These are phyloP conservation scores for Zasmidium cellare DNA, from an alignment of 2,329 filamentous ascomycete genomes.

Conservation along the genomic window DNA sequence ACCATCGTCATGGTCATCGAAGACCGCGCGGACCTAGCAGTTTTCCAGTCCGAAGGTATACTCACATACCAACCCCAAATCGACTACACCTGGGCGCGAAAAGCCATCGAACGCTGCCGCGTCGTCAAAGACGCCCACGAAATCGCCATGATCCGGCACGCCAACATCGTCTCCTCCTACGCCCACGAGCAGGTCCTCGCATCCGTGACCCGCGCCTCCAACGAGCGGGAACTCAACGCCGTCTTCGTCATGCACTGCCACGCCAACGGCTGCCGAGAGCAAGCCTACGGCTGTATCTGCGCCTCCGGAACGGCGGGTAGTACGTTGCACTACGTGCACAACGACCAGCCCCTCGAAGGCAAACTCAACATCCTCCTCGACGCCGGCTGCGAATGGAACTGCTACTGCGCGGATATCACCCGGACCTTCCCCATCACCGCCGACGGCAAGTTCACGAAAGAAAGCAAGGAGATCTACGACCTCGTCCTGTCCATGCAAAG, in stretches of 20 bases:
- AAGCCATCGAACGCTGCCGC: constrained; percentile 75
- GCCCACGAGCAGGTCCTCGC: constrained; percentile 74
- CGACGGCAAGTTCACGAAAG: constrained; percentile 64
- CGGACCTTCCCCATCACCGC: constrained; percentile 76
- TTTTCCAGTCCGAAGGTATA: constrained; percentile 58
- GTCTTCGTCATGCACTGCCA: constrained; percentile 76
- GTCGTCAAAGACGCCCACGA: constrained; percentile 85
- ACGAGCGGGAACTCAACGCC: constrained; percentile 82
- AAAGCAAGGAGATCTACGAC: constrained; percentile 60
- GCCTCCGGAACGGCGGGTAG: constrained; percentile 78
- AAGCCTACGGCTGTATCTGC: constrained; percentile 86
- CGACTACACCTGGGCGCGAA: constrained; percentile 57
- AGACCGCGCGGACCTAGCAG: constrained; percentile 60
- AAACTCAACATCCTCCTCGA: constrained; percentile 83
- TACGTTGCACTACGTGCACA: constrained; percentile 84
- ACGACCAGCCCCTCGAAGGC: constrained; percentile 66
- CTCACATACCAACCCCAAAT: constrained; percentile 67
- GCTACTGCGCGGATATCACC: constrained; percentile 65
- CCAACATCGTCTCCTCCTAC: constrained; percentile 74
- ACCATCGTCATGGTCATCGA: constrained; percentile 72
- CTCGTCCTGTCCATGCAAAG: constrained; percentile 84
- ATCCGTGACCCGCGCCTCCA: constrained; percentile 62
- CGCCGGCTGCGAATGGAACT: constrained; percentile 63
- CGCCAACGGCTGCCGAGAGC: constrained; percentile 72
- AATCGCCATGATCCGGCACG: constrained; percentile 75